phyloP scores from a whole-genome alignment of 345 rosid genomes.

The Pugionium cornutum region DNA sequence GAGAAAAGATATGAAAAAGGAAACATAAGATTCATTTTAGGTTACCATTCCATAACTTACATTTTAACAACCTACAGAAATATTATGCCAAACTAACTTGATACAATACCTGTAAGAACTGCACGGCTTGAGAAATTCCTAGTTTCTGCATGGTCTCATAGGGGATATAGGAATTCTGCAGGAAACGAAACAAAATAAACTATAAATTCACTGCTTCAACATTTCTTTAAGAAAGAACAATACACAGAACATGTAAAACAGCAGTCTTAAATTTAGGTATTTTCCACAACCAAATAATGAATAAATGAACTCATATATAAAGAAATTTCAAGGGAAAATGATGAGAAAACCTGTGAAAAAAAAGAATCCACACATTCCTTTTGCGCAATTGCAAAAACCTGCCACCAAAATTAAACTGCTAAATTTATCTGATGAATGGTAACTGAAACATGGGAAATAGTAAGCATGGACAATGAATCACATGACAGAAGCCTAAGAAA shows the following conservation, averaged over 20 bases:
- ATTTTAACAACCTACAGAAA: conserved; percentile 25
- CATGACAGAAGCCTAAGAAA: conserved; percentile 18
- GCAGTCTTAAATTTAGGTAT: conserved; percentile 1
- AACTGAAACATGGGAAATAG: conserved; percentile 21
- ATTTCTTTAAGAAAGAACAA: conserved; percentile 16
- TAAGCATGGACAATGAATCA: conserved; percentile 17
- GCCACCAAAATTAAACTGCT: conserved; percentile 30
- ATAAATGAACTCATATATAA: neutral
- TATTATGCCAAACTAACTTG: conserved; percentile 14
- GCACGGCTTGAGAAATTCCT: conserved; percentile 87
- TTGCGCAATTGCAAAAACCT: conserved; percentile 91
- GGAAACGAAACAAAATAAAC: conserved; percentile 25
- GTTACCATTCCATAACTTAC: neutral
- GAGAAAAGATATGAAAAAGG: conserved; percentile 32
- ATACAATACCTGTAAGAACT: conserved; percentile 80
- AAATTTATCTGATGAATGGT: conserved; percentile 13
- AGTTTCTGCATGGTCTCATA: conserved; percentile 82
- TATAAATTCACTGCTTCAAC: conserved; percentile 15
- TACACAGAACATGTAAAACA: conserved; percentile 12
- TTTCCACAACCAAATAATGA: neutral
- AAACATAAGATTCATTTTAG: conserved; percentile 4
- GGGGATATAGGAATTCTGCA: conserved; percentile 80
- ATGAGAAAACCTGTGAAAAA: conserved; percentile 77
- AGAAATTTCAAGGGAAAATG: neutral
- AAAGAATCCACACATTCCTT: conserved; percentile 89